These are phyloP conservation scores for Saccharomycodes ludwigii DNA, from an alignment of 805 yeast genomes.

Conservation along the genomic window DNA sequence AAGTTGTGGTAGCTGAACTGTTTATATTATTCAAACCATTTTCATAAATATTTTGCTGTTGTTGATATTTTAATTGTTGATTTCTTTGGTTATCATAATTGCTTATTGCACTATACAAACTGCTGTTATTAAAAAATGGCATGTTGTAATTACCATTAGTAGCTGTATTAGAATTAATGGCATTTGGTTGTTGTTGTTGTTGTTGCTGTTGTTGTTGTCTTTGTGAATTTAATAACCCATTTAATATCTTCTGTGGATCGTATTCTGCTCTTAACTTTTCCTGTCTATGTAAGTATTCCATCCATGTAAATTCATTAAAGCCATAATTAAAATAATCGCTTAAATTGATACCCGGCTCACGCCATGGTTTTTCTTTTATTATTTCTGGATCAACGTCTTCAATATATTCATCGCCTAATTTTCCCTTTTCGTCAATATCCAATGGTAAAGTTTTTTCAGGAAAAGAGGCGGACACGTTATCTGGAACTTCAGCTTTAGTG, in stretches of 20 bases:
- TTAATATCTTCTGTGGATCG: conserved; percentile 71
- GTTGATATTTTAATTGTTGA: conserved; percentile 7
- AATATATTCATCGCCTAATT: conserved; percentile 64
- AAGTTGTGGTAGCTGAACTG: no score
- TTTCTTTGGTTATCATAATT: conserved; percentile 4
- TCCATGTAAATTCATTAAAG: conserved; percentile 94
- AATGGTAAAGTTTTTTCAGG: conserved; percentile 25
- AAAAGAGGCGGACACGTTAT: no score
- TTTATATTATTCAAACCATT: no score
- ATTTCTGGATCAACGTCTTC: conserved; percentile 71
- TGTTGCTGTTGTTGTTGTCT: conserved; percentile 19
- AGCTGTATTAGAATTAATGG: no score
- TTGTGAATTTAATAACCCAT: conserved; percentile 28
- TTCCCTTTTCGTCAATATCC: conserved; percentile 23
- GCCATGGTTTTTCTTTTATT: conserved; percentile 93
- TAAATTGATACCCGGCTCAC: conserved; percentile 91
- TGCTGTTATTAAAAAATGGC: no score
- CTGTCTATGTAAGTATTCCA: conserved; percentile 79
- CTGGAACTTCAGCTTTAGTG: no score
- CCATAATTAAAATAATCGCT: conserved; percentile 95
- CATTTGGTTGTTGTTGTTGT: conserved; percentile 7
- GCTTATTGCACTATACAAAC: conserved; percentile 1
- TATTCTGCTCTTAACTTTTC: conserved; percentile 70
- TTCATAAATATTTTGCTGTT: conserved; percentile 6
- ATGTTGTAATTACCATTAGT: no score